Conservation (phyloP, 305 asterid species). For the Fraxinus xanthoxyloides region DNA sequence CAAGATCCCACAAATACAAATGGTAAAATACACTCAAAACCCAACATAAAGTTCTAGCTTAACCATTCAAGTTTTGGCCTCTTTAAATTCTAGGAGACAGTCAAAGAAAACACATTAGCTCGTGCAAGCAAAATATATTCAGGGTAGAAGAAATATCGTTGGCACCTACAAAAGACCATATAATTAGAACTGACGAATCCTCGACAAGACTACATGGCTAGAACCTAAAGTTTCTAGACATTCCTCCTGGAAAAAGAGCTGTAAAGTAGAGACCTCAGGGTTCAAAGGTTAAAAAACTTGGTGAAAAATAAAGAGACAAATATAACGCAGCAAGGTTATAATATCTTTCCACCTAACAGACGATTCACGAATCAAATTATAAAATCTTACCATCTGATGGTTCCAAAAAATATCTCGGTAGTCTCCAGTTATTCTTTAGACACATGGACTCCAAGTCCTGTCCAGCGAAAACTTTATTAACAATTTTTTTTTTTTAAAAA, state of each 20-base stretch:
- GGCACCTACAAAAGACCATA: background rate
- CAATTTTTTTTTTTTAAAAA: background rate
- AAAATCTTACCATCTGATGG: constrained; percentile 38
- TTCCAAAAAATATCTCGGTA: constrained; percentile 29
- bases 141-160: background rate
- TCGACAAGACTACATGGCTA: background rate
- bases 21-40: background rate
- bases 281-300: background rate
- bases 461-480: background rate
- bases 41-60: background rate
- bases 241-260: background rate
- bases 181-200: background rate
- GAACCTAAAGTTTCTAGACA: background rate
- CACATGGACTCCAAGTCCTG: constrained; percentile 49
- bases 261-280: background rate
- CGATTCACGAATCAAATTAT: background rate
- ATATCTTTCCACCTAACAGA: background rate
- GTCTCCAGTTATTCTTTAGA: constrained; percentile 41
- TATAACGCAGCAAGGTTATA: background rate
- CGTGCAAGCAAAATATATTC: background rate
- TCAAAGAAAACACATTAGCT: background rate
- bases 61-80: background rate
- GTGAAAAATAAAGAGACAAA: background rate
- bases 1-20: background rate
- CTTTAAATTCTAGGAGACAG: background rate